Evolutionary conservation across 352 stramenopile species (phyloP), one percentile per base, ranked within the genome.

Genomic region (Phytophthora tubulina): DNA sequence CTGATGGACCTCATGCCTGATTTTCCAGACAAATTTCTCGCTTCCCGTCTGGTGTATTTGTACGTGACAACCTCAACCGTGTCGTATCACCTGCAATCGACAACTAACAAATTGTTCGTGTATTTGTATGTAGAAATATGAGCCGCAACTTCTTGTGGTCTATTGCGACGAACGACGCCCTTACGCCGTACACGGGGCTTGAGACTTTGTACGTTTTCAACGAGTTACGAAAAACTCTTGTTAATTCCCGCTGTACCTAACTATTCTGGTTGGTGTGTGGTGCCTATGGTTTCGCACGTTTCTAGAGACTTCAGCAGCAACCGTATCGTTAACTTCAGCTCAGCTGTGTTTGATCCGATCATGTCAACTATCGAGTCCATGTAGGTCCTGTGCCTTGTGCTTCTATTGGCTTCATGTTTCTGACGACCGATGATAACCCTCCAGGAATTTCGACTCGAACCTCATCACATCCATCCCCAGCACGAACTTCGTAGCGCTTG

Each of bases 101-200:
- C 21, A 27, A 2, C 21, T 27, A 27, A 27, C 21, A 27, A 21
- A 27, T 27, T 6, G 54, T 14, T 3, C 13, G 35, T 17, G 6
- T 30, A 27, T n/a, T 21, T 48, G 6, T 46, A 0, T 48, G 15
- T 46, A 92, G 84, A 13, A 90, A 92, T 35, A 54, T 92, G 72
- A 92, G 84, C 38, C 75, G 75, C 36, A 92, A 92, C 46, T 81
- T 79, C 54, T 58, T 92, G 10, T 92, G 84, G 84, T 80, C 76
- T 14, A 70, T 92, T 3, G 67, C 82, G 11, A 82, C 79, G 4
- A 88, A 84, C 49, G 79, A 80, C 14, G 72, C 81, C n/a, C 68
- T 92, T 9, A 56, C 42, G 7, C 79, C 73, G n/a, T 92, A 85
- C 45, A 61, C 67, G 0, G 61, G 68, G 1, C 76, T 92, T 30